A percentile compares a stretch with the other conserved stretches of the same genome.
Conservation (phyloP, 768 basidiomycete genomes). For the Hypholoma sublateritium region DNA sequence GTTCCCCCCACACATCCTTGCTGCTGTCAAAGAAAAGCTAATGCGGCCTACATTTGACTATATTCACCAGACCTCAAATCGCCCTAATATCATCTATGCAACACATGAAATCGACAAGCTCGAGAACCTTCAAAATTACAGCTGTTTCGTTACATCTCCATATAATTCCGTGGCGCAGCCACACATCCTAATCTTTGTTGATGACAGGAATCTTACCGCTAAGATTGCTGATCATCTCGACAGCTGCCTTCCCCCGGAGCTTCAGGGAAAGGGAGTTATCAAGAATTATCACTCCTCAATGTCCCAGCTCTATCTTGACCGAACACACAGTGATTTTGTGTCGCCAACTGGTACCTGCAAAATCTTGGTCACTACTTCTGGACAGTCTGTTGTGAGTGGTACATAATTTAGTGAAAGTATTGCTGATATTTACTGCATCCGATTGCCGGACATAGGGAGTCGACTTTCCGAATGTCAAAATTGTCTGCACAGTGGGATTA, state of each 20-base stretch:
- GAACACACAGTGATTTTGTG: conserved; percentile 16
- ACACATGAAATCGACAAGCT: conserved; percentile 23
- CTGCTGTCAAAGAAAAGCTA: conserved; percentile 12
- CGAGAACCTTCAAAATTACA: conserved; percentile 23
- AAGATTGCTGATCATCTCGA: conserved; percentile 9
- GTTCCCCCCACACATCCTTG: conserved; percentile 23
- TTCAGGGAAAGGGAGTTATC: conserved; percentile 14
- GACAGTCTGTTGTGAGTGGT: conserved; percentile 12
- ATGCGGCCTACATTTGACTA: conserved; percentile 8
- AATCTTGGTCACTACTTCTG: conserved; percentile 14
- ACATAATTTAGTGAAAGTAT: too few relatives aligned
- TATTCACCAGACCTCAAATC: conserved; percentile 21
- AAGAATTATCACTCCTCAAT: conserved; percentile 26
- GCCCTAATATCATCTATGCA: conserved; percentile 28
- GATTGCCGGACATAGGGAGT: conserved; percentile 16
- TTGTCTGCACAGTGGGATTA: conserved; percentile 19
- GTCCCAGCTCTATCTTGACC: conserved; percentile 23
- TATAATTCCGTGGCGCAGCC: conserved; percentile 14
- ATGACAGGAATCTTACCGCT: conserved; percentile 1
- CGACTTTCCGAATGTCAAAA: conserved; percentile 21
- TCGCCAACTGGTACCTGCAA: conserved; percentile 10
- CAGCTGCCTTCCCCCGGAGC: conserved; percentile 6
- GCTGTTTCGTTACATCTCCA: conserved; percentile 21
- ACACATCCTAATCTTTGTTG: conserved; percentile 17
- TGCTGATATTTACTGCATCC: not conserved